Conservation (phyloP, 2,329 filamentous ascomycete genomes). For the Monosporascus ibericus region DNA sequence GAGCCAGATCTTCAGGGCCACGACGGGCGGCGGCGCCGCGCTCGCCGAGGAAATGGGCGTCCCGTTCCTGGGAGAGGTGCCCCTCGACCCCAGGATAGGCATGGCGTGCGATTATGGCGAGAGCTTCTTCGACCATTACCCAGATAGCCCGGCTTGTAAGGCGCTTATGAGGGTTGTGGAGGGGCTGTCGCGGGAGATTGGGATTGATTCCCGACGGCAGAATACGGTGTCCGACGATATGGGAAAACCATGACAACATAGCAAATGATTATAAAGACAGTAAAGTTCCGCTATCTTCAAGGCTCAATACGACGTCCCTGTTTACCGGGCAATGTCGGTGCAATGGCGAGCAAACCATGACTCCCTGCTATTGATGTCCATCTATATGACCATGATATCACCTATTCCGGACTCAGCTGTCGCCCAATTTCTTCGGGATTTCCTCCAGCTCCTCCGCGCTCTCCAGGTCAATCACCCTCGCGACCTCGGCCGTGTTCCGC, state of each 20-base stretch:
- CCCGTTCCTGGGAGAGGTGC: slow-evolving; percentile 83
- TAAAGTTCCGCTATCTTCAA: slow-evolving; percentile 6
- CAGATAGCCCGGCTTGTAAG: slow-evolving; percentile 82
- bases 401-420: slow-evolving; percentile 18
- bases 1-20: slow-evolving; percentile 82
- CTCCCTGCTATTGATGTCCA: too few relatives aligned
- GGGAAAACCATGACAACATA: slow-evolving; percentile 10
- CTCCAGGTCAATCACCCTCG: slow-evolving; percentile 78
- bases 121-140: slow-evolving; percentile 91
- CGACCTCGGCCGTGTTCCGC: slow-evolving; percentile 88
- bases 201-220: slow-evolving; percentile 47
- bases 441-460: slow-evolving; percentile 73
- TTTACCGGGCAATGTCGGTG: too few relatives aligned
- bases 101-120: slow-evolving; percentile 97
- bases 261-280: slow-evolving; percentile 5
- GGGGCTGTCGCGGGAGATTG: slow-evolving; percentile 60
- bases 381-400: too few relatives aligned
- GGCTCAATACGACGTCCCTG: too few relatives aligned
- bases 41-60: slow-evolving; percentile 83
- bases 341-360: too few relatives aligned
- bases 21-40: slow-evolving; percentile 77
- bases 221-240: slow-evolving; percentile 37
- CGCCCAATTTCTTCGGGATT: slow-evolving; percentile 61
- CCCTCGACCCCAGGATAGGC: slow-evolving; percentile 86
- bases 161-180: slow-evolving; percentile 78